Evolutionary conservation across 345 rosid species (phyloP).

Genomic region (Citrus medica): DNA sequence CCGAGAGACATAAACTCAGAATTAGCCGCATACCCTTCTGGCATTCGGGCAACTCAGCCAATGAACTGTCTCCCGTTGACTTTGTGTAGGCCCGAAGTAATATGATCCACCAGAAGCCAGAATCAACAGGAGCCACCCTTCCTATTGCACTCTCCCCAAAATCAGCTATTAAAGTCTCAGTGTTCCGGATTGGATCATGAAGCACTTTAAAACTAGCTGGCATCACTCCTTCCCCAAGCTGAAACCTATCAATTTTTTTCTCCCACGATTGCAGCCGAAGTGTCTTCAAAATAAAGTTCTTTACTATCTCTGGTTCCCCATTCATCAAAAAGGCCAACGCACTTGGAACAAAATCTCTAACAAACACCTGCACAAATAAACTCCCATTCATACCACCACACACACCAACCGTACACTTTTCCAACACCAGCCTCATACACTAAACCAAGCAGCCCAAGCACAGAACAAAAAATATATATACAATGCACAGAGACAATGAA

Average conservation of each 20-base stretch:
- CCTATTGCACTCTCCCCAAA: constrained; percentile 98
- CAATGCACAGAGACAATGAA: background rate
- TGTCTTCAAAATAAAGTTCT: constrained; percentile 84
- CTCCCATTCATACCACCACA: background rate
- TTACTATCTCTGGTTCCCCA: constrained; percentile 81
- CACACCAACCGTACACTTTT: background rate
- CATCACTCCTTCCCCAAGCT: constrained; percentile 98
- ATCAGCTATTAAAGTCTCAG: constrained; percentile 82
- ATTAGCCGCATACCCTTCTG: constrained; percentile 97
- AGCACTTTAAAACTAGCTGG: constrained; percentile 97
- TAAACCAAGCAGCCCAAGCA: background rate
- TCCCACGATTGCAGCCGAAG: constrained; percentile 97
- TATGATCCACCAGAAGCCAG: constrained; percentile 98
- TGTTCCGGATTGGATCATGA: constrained; percentile 84
- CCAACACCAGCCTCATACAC: background rate
- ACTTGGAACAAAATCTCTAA: constrained; percentile 93
- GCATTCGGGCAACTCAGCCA: constrained; percentile 88
- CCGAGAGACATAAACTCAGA: constrained; percentile 80
- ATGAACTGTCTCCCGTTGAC: constrained; percentile 78
- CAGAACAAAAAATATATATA: background rate
- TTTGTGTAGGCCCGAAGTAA: constrained; percentile 89
- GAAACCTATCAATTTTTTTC: constrained; percentile 95
- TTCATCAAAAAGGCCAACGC: constrained; percentile 88
- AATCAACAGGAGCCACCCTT: constrained; percentile 96
- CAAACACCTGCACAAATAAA: constrained; percentile 61